Evolutionary conservation across 306 rosid species (phyloP).

Genomic region (Lathyrus sativus): DNA sequence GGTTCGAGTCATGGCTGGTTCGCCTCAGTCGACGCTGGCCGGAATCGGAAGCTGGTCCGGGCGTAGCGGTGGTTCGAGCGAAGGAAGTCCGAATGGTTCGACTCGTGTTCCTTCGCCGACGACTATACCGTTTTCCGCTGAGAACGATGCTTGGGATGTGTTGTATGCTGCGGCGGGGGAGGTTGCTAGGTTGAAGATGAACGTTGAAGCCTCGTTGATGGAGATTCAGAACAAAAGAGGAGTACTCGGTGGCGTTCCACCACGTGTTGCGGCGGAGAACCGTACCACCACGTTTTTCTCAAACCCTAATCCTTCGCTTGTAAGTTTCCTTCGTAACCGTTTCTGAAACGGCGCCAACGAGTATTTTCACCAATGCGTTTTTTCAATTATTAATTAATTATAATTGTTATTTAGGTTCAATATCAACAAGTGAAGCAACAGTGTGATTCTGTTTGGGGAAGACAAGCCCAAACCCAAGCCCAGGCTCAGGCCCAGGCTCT

Average conservation of each 20-base stretch:
- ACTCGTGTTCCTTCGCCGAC: conserved; percentile 79
- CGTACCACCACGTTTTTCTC: conserved; percentile 31
- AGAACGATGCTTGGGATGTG: conserved; percentile 70
- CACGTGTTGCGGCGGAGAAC: conserved; percentile 14
- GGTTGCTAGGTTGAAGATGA: conserved; percentile 76
- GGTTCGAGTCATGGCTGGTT: conserved; percentile 48
- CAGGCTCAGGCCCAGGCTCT: conserved; percentile 41
- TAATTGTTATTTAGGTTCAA: conserved; percentile 28
- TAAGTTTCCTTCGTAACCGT: background rate
- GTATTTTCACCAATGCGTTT: background rate
- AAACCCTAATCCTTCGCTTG: conserved; percentile 38
- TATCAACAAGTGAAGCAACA: conserved; percentile 40
- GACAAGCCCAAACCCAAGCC: conserved; percentile 40
- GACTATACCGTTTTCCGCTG: conserved; percentile 58
- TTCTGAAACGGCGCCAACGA: background rate
- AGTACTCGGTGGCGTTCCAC: conserved; percentile 36
- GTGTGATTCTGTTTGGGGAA: conserved; percentile 50
- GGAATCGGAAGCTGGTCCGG: conserved; percentile 79
- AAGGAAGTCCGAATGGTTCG: conserved; percentile 69
- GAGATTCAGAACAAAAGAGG: conserved; percentile 40
- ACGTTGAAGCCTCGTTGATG: conserved; percentile 33
- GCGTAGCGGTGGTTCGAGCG: conserved; percentile 54
- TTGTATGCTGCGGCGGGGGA: conserved; percentile 79
- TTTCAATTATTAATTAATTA: background rate
- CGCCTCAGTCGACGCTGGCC: conserved; percentile 81